Conservation (phyloP, 805 yeast species). For the Hemisphaericaspora nanyangensis region DNA sequence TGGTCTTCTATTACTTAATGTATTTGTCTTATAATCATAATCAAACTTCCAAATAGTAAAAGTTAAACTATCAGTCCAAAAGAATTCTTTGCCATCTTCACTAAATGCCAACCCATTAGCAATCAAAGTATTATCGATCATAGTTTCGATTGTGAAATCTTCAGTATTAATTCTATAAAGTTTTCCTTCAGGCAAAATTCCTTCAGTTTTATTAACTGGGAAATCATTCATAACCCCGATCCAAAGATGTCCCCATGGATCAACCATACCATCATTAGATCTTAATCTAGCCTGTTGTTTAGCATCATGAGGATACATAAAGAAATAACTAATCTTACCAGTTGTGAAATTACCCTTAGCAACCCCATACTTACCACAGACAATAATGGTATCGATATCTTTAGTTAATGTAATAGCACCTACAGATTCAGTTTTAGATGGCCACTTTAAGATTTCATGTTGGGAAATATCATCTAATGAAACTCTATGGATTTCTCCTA, state of each 20-base stretch:
- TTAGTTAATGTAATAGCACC: conserved; percentile 73
- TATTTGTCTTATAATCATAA: conserved; percentile 27
- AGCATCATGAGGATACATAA: conserved; percentile 32
- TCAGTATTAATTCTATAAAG: conserved; percentile 31
- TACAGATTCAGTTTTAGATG: conserved; percentile 38
- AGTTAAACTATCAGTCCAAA: conserved; percentile 40
- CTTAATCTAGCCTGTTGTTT: conserved; percentile 21
- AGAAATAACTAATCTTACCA: conserved; percentile 35
- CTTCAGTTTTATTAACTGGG: conserved; percentile 21
- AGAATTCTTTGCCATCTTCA: conserved; percentile 23
- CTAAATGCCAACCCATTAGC: conserved; percentile 63
- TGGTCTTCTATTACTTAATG: conserved; percentile 24
- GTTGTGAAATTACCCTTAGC: conserved; percentile 47
- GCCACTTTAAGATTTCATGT: conserved; percentile 39
- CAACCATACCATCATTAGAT: conserved; percentile 82
- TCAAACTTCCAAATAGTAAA: conserved; percentile 34
- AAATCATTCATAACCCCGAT: conserved; percentile 77
- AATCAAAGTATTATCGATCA: conserved; percentile 40
- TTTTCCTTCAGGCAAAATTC: conserved; percentile 49
- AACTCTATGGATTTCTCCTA: conserved; percentile 37
- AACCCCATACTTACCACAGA: conserved; percentile 66
- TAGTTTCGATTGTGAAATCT: conserved; percentile 26
- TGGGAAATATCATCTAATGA: conserved; percentile 12
- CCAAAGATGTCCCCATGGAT: conserved; percentile 72
- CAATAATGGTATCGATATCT: conserved; percentile 49